Evolutionary conservation across 1,284 basidiomycete species (phyloP), one percentile per base, ranked within the genome.

Genomic region (Veloporphyrellus conicus): DNA sequence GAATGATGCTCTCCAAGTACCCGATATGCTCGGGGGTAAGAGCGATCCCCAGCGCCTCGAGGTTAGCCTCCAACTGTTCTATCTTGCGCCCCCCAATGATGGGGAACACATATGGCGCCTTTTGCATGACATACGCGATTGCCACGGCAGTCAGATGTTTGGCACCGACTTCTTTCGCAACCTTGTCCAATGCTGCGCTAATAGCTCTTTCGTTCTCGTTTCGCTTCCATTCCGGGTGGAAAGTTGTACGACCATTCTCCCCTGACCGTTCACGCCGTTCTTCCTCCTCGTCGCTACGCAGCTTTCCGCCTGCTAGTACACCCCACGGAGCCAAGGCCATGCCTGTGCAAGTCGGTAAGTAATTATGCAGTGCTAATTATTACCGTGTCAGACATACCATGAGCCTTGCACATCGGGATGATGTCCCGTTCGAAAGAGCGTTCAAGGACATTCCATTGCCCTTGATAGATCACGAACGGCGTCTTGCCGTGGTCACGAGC

Each of bases 391-490:
- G 19, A 43, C 45, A 41, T 46, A 61, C 77, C 76, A 54, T 72
- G 64, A 12, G 56, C 54, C 16, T 69, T 65, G 9, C 48, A 64
- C 68, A 80, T 79, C 2, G 75, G 77, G 27, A 80, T 68, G 43
- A 80, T 77, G 7, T 80, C 77, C 6, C 75, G 63, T 63, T 79
- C 77, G 41, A 78, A 69, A 31, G 70, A 68, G 15, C 77, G 69
- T 10, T 62, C 39, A 45, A 75, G 61, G n/a, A 77, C 66, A 49
- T 68, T 76, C 77, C 78, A 80, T 20, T 55, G 53, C n/a, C 78
- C 78, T 54, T 80, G 77, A 54, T 80, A 80, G 49, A 80, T 68
- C 4, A 69, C 65, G 54, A 80, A 79, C 1, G 73, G 76, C 0
- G 73, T 71, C 56, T 75, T 69, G 12, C 71, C 74, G 35, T 71